These are phyloP conservation scores for Biscutella laevigata DNA, from an alignment of 441 rosid species.

Conservation along the genomic window DNA sequence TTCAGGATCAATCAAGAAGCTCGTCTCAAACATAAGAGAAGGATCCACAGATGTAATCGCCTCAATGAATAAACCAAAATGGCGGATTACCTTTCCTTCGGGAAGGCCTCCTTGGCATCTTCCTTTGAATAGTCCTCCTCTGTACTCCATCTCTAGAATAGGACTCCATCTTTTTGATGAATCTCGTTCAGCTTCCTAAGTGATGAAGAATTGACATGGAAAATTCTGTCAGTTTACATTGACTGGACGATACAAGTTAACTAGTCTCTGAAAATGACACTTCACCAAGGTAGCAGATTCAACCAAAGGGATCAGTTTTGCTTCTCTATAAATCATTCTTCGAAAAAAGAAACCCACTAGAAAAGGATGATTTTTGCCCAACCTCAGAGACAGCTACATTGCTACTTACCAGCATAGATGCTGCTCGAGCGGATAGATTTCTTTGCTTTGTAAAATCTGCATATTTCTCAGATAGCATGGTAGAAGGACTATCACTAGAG, in stretches of 20 bases:
- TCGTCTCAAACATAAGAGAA: conserved; percentile 8
- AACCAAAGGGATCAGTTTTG: background rate
- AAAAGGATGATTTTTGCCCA: background rate
- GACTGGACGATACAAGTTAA: background rate
- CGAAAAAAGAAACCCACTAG: background rate
- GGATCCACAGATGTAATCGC: background rate
- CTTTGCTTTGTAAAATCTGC: conserved; percentile 60
- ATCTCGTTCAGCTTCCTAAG: conserved; percentile 83
- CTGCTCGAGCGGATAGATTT: conserved; percentile 74
- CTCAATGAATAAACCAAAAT: background rate
- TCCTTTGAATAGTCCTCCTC: conserved; percentile 79
- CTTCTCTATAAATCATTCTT: background rate
- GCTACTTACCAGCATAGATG: conserved; percentile 86
- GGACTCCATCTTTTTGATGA: conserved; percentile 85
- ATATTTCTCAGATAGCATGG: conserved; percentile 44
- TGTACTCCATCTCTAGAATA: conserved; percentile 70
- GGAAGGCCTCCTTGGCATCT: conserved; percentile 98
- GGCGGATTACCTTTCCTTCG: conserved; percentile 74
- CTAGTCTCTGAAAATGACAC: background rate
- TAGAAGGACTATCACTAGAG: conserved; percentile 45
- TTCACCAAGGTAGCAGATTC: background rate
- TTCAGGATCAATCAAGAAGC: conserved; percentile 11
- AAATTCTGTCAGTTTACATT: conserved; percentile 5
- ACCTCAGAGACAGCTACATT: background rate
- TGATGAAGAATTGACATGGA: conserved; percentile 5